Evolutionary conservation across 176 grass and related monocot species (phyloP).

Genomic region (Poa annua): DNA sequence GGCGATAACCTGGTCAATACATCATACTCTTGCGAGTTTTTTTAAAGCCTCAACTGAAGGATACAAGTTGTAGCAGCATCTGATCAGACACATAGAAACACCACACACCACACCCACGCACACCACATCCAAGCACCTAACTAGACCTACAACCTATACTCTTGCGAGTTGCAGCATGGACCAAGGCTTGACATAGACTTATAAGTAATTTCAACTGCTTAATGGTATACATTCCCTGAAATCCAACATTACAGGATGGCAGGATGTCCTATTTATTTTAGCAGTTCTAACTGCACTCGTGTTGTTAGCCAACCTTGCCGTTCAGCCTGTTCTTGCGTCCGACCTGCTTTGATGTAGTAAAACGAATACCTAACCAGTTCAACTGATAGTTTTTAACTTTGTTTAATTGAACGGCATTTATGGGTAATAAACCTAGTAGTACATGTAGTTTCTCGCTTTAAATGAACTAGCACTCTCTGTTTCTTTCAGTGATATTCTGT

Average conservation of each 20-base stretch:
- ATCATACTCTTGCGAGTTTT: not conserved
- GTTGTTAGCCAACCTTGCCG: slow-evolving; percentile 31
- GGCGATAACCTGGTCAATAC: not conserved
- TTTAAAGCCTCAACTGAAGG: too few species aligned
- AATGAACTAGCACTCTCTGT: not conserved
- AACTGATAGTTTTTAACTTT: not conserved
- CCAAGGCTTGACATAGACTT: not conserved
- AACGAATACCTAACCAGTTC: not conserved
- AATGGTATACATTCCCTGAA: not conserved
- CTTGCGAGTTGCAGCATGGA: not conserved
- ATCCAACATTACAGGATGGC: slow-evolving; percentile 29
- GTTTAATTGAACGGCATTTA: not conserved
- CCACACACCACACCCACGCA: too few species aligned
- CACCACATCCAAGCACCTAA: too few species aligned
- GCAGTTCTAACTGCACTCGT: slow-evolving; percentile 10
- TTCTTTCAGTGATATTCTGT: not conserved
- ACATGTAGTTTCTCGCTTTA: not conserved
- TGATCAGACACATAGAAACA: too few species aligned
- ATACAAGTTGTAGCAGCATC: too few species aligned
- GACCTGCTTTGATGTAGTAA: not conserved
- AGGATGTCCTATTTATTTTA: slow-evolving; percentile 37
- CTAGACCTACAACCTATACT: not conserved
- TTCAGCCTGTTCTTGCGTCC: slow-evolving; percentile 12
- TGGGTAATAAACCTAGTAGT: not conserved
- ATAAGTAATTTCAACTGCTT: not conserved